Percentiles rank a stretch among this genome's conserved stretches.
These are phyloP conservation scores for Oxyria digyna DNA, from an alignment of 148 eudicot genomes.

Conservation along the genomic window DNA sequence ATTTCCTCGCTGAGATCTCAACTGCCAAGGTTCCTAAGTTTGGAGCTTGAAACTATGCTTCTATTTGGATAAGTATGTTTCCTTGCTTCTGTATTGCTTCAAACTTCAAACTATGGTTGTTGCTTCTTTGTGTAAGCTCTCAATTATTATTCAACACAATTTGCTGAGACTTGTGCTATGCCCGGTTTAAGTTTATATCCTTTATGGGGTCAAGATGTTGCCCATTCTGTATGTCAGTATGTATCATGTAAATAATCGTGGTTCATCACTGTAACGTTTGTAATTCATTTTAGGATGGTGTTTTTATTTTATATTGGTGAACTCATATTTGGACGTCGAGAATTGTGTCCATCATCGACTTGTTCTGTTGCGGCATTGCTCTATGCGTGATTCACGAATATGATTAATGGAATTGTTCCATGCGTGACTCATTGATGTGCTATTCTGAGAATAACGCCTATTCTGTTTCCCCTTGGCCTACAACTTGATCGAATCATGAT, in stretches of 20 bases:
- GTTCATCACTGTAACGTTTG: too few relatives aligned
- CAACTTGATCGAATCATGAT: too few relatives aligned
- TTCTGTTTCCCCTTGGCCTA: too few relatives aligned
- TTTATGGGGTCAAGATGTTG: background rate
- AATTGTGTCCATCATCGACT: too few relatives aligned
- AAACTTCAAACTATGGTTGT: background rate
- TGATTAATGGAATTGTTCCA: too few relatives aligned
- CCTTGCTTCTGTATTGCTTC: background rate
- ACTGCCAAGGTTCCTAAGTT: constrained; percentile 83
- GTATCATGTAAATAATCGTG: background rate
- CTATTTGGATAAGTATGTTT: background rate
- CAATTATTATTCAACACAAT: background rate
- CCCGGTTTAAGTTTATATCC: background rate
- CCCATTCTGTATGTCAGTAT: background rate
- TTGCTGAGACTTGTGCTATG: background rate
- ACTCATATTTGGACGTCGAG: too few relatives aligned
- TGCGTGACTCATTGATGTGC: too few relatives aligned
- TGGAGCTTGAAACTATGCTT: constrained; percentile 36
- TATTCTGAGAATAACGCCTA: too few relatives aligned
- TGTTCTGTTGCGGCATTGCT: too few relatives aligned
- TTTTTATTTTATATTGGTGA: too few relatives aligned
- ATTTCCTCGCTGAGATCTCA: constrained; percentile 85
- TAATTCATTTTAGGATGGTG: too few relatives aligned
- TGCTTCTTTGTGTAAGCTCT: background rate
- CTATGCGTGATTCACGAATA: too few relatives aligned